These are phyloP conservation scores for Ophiocordyceps robertsii DNA, from an alignment of 2,329 filamentous ascomycete species.

Conservation along the genomic window DNA sequence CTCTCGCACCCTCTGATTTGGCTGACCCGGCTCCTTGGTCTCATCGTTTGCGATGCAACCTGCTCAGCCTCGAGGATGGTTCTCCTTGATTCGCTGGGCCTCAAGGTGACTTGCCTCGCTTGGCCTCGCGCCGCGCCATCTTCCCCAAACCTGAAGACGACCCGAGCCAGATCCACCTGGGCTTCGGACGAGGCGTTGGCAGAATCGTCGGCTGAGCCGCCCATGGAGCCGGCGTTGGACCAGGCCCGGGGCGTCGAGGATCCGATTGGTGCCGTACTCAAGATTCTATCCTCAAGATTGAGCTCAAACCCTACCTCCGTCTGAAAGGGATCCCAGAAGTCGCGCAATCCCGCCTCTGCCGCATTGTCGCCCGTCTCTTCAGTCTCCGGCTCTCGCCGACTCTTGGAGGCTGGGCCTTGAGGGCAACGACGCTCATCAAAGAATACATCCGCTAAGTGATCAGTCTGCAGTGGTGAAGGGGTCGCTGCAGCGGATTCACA, in stretches of 20 bases:
- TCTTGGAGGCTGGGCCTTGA: neutral
- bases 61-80: neutral
- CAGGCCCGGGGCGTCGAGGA: constrained; percentile 23
- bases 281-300: constrained; percentile 23
- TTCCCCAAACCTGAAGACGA: constrained; percentile 3
- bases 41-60: neutral
- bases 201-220: constrained; percentile 4
- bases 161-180: constrained; percentile 4
- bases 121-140: neutral
- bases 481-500: neutral
- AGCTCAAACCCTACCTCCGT: constrained; percentile 22
- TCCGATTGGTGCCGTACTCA: constrained; percentile 20
- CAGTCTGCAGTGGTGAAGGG: neutral
- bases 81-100: neutral
- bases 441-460: neutral
- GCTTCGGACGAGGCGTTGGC: neutral
- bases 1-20: constrained; percentile 3
- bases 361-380: neutral
- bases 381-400: neutral
- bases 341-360: neutral
- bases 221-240: constrained; percentile 4
- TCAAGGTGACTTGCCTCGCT: constrained; percentile 3
- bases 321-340: constrained; percentile 13
- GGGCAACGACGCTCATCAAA: neutral
- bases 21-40: neutral